A percentile compares a stretch with the other conserved stretches of the same genome.
phyloP scores from a whole-genome alignment of 2,329 filamentous ascomycete genomes.

The Aureobasidium sp. region DNA sequence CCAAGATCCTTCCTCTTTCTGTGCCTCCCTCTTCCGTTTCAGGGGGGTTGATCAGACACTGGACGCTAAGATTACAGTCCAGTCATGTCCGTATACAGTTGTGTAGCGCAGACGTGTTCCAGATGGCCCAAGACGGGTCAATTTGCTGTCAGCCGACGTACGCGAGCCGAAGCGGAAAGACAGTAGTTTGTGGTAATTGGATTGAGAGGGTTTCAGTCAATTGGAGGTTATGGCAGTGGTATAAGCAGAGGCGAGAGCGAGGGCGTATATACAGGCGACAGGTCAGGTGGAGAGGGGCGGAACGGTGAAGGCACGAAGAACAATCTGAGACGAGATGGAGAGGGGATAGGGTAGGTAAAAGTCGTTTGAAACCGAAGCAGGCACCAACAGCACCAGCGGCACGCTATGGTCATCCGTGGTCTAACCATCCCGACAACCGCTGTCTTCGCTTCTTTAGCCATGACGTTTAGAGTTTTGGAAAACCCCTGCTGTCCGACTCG shows the following conservation, averaged over 20 bases:
- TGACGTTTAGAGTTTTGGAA: constrained; percentile 1
- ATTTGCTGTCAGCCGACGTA: background rate
- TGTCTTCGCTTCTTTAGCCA: background rate
- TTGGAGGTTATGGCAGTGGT: background rate
- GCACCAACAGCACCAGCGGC: background rate
- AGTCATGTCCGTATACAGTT: background rate
- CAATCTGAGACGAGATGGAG: background rate
- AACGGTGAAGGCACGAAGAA: background rate
- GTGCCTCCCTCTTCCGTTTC: background rate
- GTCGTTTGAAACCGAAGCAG: constrained; percentile 12
- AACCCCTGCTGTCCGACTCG: background rate
- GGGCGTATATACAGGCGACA: background rate
- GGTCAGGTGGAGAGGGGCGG: background rate
- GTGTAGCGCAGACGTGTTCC: background rate
- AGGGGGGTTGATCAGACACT: background rate
- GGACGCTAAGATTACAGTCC: background rate
- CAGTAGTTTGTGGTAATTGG: background rate
- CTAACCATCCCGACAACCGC: constrained; percentile 3
- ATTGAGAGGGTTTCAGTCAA: background rate
- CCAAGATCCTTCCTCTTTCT: background rate
- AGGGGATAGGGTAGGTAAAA: constrained; percentile 10
- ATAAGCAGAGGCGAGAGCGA: background rate
- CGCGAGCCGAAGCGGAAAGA: background rate
- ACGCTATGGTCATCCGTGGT: background rate
- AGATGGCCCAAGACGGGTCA: background rate